Evolutionary conservation across 2,329 filamentous ascomycete species (phyloP).

Genomic region (Pochonia chlamydosporia): DNA sequence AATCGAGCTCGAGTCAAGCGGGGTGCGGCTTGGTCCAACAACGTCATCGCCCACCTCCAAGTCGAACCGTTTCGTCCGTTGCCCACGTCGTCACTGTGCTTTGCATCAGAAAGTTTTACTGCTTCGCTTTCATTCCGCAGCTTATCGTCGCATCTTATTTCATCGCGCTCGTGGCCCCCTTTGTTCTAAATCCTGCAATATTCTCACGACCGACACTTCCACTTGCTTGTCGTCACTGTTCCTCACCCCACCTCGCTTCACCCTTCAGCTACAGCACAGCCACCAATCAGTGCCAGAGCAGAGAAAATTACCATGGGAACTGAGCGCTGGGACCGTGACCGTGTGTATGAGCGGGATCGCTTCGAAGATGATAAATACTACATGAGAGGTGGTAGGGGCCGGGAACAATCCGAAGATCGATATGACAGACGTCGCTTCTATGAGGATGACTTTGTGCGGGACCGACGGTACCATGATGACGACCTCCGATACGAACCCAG

Average conservation of each 20-base stretch:
- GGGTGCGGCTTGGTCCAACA: constrained; percentile 3
- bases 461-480: constrained; percentile 52
- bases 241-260: neutral
- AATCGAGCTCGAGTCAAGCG: neutral
- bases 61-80: neutral
- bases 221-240: neutral
- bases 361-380: constrained; percentile 47
- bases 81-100: neutral
- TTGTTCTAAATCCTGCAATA: too few species aligned
- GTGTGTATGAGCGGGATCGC: constrained; percentile 34
- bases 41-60: constrained; percentile 10
- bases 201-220: too few species aligned
- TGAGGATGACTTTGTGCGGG: constrained; percentile 41
- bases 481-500: constrained; percentile 33
- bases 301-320: constrained; percentile 17
- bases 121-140: neutral
- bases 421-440: constrained; percentile 42
- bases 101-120: neutral
- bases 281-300: neutral
- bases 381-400: constrained; percentile 27
- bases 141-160: neutral
- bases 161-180: too few species aligned
- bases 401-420: constrained; percentile 45
- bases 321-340: constrained; percentile 50
- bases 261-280: neutral